Conservation (phyloP, 106 monocot genomes). For the Apostasia shenzhenica region DNA sequence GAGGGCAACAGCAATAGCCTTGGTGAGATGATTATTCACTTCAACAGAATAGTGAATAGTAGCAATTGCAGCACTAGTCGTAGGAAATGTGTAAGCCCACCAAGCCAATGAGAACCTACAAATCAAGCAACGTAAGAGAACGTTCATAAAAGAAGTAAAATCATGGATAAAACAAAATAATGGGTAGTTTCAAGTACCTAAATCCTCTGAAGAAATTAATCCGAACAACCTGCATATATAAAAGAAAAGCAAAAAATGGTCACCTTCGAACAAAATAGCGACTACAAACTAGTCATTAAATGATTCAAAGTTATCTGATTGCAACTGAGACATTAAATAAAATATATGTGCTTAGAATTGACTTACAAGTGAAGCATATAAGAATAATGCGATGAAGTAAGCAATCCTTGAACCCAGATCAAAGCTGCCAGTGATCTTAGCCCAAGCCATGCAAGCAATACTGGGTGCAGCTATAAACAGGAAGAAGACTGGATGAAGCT, state of each 20-base stretch:
- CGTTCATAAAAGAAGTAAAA: no score
- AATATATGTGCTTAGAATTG: not conserved
- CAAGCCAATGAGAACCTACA: conserved; percentile 65
- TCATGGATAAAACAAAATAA: not conserved
- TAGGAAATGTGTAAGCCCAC: conserved; percentile 88
- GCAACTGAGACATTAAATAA: not conserved
- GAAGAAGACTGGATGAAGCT: conserved; percentile 85
- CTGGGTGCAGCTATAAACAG: conserved; percentile 73
- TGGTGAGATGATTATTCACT: conserved; percentile 37
- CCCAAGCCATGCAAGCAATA: conserved; percentile 74
- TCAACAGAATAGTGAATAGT: conserved; percentile 46
- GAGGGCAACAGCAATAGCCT: conserved; percentile 27
- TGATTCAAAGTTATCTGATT: no score
- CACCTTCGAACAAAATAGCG: not conserved
- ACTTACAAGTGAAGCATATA: conserved; percentile 60
- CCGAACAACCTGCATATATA: conserved; percentile 33
- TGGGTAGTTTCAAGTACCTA: conserved; percentile 14
- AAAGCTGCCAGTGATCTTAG: conserved; percentile 43
- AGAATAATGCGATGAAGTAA: conserved; percentile 50
- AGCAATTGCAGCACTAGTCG: conserved; percentile 55
- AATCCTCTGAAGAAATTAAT: conserved; percentile 52
- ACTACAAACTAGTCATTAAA: not conserved
- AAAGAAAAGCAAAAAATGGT: not conserved
- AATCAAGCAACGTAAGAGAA: not conserved
- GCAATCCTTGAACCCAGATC: conserved; percentile 38